Conservation (phyloP, 768 basidiomycete genomes). For the Lactarius akahatsu region DNA sequence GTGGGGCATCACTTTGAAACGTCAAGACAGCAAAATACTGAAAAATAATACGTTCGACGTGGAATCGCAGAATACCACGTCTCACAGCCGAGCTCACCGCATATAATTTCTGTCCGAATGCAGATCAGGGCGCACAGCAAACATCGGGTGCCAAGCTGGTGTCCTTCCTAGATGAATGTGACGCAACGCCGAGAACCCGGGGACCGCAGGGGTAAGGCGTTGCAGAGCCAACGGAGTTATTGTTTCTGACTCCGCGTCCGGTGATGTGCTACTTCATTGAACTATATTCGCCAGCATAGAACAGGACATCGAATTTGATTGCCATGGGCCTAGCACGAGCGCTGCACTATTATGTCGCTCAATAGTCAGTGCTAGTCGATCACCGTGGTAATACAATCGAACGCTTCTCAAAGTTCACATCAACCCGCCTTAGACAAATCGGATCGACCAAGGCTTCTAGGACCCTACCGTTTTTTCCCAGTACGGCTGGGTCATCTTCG, state of each 20-base stretch:
- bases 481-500: neutral
- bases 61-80: too few species aligned
- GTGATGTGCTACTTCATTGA: neutral
- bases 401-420: neutral
- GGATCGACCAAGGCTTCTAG: neutral
- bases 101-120: too few species aligned
- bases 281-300: too few species aligned
- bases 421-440: neutral
- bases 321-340: too few species aligned
- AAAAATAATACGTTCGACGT: too few species aligned
- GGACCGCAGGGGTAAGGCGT: neutral
- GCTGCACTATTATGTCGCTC: too few species aligned
- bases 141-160: neutral
- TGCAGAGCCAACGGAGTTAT: neutral
- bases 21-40: too few species aligned
- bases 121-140: neutral
- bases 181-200: neutral
- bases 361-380: too few species aligned
- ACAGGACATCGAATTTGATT: too few species aligned
- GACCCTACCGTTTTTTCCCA: neutral
- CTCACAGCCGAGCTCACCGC: too few species aligned
- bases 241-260: neutral
- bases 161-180: neutral
- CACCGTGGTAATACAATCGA: too few species aligned
- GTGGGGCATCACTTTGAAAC: too few species aligned